Conservation (phyloP, 345 rosid species). For the Gossypium thurberi region DNA sequence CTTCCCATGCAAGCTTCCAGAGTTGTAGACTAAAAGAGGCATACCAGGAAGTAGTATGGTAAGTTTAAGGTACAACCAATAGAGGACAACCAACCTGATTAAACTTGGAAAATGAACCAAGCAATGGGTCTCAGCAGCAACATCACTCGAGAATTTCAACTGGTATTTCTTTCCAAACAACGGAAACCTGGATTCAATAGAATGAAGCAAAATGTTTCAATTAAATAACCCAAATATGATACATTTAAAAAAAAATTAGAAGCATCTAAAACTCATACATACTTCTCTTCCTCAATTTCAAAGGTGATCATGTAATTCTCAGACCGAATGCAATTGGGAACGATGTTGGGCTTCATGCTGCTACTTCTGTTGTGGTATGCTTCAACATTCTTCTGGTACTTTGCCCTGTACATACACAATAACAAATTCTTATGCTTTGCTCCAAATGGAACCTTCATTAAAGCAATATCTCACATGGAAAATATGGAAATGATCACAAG, state of each 20-base stretch:
- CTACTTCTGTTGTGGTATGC: conserved; percentile 84
- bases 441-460: background rate
- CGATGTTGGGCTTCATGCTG: conserved; percentile 72
- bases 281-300: conserved; percentile 97
- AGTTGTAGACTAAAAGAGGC: background rate
- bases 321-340: conserved; percentile 89
- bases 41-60: background rate
- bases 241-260: background rate
- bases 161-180: conserved; percentile 93
- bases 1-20: background rate
- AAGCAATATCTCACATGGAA: background rate
- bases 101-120: conserved; percentile 98
- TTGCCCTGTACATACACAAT: conserved; percentile 57
- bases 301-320: conserved; percentile 91
- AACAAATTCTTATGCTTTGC: background rate
- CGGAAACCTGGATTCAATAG: conserved; percentile 60
- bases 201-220: background rate
- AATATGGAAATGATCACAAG: background rate
- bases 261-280: conserved; percentile 11
- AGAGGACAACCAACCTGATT: conserved; percentile 50
- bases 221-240: conserved; percentile 2
- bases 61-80: background rate
- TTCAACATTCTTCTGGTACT: conserved; percentile 96
- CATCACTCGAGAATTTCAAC: conserved; percentile 78
- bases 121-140: conserved; percentile 68